Evolutionary conservation across 2,329 filamentous ascomycete genomes (phyloP), one percentile per base, ranked within the genome.

Genomic region (Arthrobotrys musiformis): DNA sequence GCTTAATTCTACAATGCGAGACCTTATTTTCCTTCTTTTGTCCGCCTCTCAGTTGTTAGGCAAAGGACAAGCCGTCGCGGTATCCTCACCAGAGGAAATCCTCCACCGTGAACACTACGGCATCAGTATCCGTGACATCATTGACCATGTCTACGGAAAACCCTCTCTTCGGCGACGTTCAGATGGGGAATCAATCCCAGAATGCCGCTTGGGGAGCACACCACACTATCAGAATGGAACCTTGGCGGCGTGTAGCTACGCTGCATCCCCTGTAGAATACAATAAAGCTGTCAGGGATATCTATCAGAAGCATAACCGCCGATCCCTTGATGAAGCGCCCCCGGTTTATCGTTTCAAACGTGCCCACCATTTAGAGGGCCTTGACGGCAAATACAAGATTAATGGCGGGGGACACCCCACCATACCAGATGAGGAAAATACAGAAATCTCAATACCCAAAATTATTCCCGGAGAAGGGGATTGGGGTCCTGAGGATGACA

Each of bases 111-210:
- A 24, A 7, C 44, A 69, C 13, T 69, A 76, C 40, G 70, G 56
- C 6, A 4, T 69, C 11, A 33, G 64, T 1, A 50, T 64, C 46
- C 63, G 63, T 3, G 64, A 76, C 28, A 33, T 69, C 15, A 4
- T 76, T 15, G 64, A 76, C 8, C 63, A 76, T 22, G 13, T 76
- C 22, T 76, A 76, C 26, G 70, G 64, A n/a, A 35, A 33, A 11
- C 44, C n/a, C 2, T 8, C 17, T 22, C 63, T 76, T 15, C 24
- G 24, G 6, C 68, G 62, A 30, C 44, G 70, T 13, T 46, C 40
- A 17, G 58, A 69, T 22, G 46, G 48, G 1, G 35, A 19, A 15
- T 2, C n/a, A 19, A 4, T 52, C 17, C 37, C 28, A 15, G 6
- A n/a, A 17, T 76, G 72, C 40, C 26, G 48, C 2, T 11, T 19